Percentiles rank a stretch among this genome's conserved stretches.
phyloP scores from a whole-genome alignment of 2,329 filamentous ascomycete genomes.

The Polychaeton citri region DNA sequence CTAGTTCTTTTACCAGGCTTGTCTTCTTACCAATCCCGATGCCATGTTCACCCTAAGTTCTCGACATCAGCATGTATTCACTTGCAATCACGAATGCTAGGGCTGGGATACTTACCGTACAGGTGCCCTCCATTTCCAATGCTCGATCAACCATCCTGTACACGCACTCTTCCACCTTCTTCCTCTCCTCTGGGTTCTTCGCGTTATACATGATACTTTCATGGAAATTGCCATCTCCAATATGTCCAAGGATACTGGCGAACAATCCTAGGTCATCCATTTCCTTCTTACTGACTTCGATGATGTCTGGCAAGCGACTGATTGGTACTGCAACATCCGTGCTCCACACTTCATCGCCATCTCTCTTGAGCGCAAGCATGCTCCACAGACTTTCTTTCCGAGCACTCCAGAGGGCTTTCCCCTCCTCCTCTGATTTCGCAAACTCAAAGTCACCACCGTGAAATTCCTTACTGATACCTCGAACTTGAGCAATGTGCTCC shows the following conservation, averaged over 20 bases:
- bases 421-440: slow-evolving; percentile 39
- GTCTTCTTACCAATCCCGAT: slow-evolving; percentile 79
- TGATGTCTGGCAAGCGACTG: slow-evolving; percentile 49
- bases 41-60: slow-evolving; percentile 67
- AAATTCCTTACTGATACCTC: slow-evolving; percentile 51
- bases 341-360: slow-evolving; percentile 46
- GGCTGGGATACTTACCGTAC: slow-evolving; percentile 47
- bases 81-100: too few relatives aligned
- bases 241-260: slow-evolving; percentile 75
- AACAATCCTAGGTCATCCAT: slow-evolving; percentile 78
- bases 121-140: slow-evolving; percentile 86
- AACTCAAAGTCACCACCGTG: slow-evolving; percentile 42
- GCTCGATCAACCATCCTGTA: slow-evolving; percentile 85
- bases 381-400: slow-evolving; percentile 49
- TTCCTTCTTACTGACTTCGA: slow-evolving; percentile 76
- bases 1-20: slow-evolving; percentile 65
- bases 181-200: slow-evolving; percentile 53
- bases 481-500: slow-evolving; percentile 61
- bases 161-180: slow-evolving; percentile 67
- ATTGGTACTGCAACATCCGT: slow-evolving; percentile 49
- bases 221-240: slow-evolving; percentile 92
- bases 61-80: too few relatives aligned
- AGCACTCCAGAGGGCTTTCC: slow-evolving; percentile 45
- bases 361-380: slow-evolving; percentile 43
- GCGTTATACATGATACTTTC: slow-evolving; percentile 81